Evolutionary conservation across 805 yeast species (phyloP), one percentile per base, ranked within the genome.

Genomic region (Candida insectalens): DNA sequence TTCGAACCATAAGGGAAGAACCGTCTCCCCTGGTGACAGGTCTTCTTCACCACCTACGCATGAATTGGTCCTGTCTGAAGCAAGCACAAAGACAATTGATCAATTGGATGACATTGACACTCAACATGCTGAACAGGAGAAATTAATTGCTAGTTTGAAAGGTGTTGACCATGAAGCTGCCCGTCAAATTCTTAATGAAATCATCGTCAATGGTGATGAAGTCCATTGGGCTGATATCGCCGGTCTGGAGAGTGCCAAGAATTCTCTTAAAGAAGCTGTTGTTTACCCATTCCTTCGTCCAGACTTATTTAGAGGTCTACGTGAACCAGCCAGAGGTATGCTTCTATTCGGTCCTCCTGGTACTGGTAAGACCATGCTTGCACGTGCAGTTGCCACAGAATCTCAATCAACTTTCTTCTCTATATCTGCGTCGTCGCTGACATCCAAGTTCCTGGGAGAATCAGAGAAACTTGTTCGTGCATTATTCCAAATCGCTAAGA

Each of bases 241-340:
- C 1, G 98, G 98, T 1, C 59, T 92, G 20, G 89, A 81, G 35
- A 66, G 69, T n/a, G 96, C 96, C 3, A 92, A 89, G 50, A 72
- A 71, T 42, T 81, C 96, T 2, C 62, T 89, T 35, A 89, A 87
- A 53, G 98, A 89, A 53, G 83, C 96, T 0, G 96, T 92, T 4
- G 96, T 89, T 10, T 89, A 88, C 53, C 98, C 98, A 17, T 88
- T 89, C 50, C 59, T 92, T 43, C 68, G 97, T 33, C 98, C 97
- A 0, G 97, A 89, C 57, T 64, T 89, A 37, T 92, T 89, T 53
- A 71, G 74, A 38, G 97, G 96, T 0, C 61, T 89, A 34, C 67
- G 96, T 45, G 96, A 88, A 59, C 97, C 97, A 0, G 88, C 94
- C 0, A 63, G 94, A 38, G 97, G 97, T n/a, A 85, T 92, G 94